Percentiles rank a stretch among this genome's conserved stretches.
These are phyloP conservation scores for Typha latifolia DNA, from an alignment of 176 grass and related monocot species.

Conservation along the genomic window DNA sequence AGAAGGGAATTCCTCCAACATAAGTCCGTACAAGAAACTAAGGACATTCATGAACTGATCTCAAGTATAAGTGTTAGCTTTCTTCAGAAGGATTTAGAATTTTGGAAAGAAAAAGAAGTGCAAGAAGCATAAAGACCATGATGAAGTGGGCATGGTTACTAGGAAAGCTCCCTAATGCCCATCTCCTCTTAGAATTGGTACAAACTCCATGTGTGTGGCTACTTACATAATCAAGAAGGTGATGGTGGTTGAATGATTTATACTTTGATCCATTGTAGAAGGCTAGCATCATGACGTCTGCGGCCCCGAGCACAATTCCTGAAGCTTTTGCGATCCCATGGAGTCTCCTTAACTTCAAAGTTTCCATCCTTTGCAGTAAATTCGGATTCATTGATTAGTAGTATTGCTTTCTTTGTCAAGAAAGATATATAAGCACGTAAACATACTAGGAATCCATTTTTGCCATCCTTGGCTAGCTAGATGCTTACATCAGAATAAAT, in stretches of 20 bases:
- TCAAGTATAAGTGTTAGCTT: too few relatives aligned
- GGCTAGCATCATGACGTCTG: constrained; percentile 43
- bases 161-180: constrained; percentile 50
- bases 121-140: constrained; percentile 26
- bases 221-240: constrained; percentile 12
- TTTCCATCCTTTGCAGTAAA: constrained; percentile 46
- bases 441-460: neutral
- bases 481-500: too few relatives aligned
- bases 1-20: constrained; percentile 57
- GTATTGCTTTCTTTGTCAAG: neutral
- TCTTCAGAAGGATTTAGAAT: too few relatives aligned
- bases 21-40: constrained; percentile 20
- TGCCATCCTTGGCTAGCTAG: neutral
- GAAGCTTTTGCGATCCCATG: constrained; percentile 50
- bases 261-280: constrained; percentile 59
- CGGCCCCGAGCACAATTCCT: constrained; percentile 41
- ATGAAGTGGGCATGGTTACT: constrained; percentile 34
- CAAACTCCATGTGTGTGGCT: neutral
- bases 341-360: constrained; percentile 42
- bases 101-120: too few relatives aligned
- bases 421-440: too few relatives aligned
- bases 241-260: constrained; percentile 44
- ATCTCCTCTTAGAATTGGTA: constrained; percentile 34
- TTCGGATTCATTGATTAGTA: neutral
- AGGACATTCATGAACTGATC: neutral